A percentile compares a stretch with the other conserved stretches of the same genome.
These are phyloP conservation scores for Anthoceros angustus DNA, from an alignment of 225 moss, liverwort and hornwort genomes.

Conservation along the genomic window DNA sequence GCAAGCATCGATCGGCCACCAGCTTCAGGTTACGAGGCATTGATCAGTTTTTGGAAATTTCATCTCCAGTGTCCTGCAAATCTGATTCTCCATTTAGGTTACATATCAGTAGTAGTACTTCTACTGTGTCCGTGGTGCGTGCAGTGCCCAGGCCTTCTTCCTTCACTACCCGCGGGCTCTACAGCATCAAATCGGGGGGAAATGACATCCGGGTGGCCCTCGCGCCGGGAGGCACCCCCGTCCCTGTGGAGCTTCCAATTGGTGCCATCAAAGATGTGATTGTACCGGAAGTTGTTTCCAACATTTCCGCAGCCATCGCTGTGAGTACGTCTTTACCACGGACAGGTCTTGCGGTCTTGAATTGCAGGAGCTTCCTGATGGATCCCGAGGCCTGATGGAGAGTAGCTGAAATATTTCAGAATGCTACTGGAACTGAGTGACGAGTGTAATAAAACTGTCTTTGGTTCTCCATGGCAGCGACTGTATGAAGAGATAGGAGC, in stretches of 20 bases:
- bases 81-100: neutral
- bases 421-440: neutral
- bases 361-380: neutral
- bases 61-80: neutral
- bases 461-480: constrained; percentile 9
- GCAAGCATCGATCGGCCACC: neutral
- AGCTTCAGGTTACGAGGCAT: neutral
- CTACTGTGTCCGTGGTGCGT: neutral
- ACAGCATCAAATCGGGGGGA: constrained; percentile 21
- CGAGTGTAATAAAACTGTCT: neutral
- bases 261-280: neutral
- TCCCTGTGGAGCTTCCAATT: constrained; percentile 4
- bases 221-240: constrained; percentile 2
- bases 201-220: constrained; percentile 22
- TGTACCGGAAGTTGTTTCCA: neutral
- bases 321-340: neutral
- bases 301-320: neutral
- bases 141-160: constrained; percentile 17
- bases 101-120: too few species aligned
- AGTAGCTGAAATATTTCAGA: neutral
- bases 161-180: constrained; percentile 16
- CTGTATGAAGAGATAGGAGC: constrained; percentile 21
- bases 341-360: neutral
- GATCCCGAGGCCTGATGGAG: neutral
- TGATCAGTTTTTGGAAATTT: neutral